These are phyloP conservation scores for Ganoderma lingzhi DNA, from an alignment of 1,284 basidiomycete genomes.

Conservation along the genomic window DNA sequence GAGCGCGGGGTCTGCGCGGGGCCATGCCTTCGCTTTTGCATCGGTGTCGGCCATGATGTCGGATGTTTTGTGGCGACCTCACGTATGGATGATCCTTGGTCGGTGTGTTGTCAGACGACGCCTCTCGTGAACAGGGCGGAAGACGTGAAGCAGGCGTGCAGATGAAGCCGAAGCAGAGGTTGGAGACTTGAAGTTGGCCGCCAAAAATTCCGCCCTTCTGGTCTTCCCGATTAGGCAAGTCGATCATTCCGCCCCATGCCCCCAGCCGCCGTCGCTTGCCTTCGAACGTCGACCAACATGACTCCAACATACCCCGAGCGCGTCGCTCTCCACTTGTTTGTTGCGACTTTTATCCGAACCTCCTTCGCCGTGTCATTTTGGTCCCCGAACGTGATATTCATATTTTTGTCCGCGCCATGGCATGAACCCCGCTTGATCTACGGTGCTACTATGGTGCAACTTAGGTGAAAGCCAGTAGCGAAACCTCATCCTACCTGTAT, in stretches of 20 bases:
- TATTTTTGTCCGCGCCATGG: constrained; percentile 14
- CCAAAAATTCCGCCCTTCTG: constrained; percentile 28
- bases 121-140: constrained; percentile 30
- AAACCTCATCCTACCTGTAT: background rate
- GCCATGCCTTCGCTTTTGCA: constrained; percentile 86
- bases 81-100: constrained; percentile 82
- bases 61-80: constrained; percentile 59
- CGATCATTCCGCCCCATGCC: constrained; percentile 16
- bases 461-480: constrained; percentile 7
- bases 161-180: constrained; percentile 10
- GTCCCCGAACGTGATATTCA: constrained; percentile 11
- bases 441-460: constrained; percentile 32
- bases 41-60: constrained; percentile 61
- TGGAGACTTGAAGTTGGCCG: background rate
- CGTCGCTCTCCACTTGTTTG: constrained; percentile 15
- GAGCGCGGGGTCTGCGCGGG: constrained; percentile 87
- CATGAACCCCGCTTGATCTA: constrained; percentile 28
- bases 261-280: constrained; percentile 10
- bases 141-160: constrained; percentile 21
- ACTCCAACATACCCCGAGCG: constrained; percentile 3
- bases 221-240: constrained; percentile 20
- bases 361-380: background rate
- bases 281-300: constrained; percentile 3
- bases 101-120: constrained; percentile 39
- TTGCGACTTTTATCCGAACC: constrained; percentile 32